Percentiles rank a stretch among this genome's conserved stretches.
These are phyloP conservation scores for Oldenlandia corymbosa DNA, from an alignment of 257 asterid species.

Conservation along the genomic window DNA sequence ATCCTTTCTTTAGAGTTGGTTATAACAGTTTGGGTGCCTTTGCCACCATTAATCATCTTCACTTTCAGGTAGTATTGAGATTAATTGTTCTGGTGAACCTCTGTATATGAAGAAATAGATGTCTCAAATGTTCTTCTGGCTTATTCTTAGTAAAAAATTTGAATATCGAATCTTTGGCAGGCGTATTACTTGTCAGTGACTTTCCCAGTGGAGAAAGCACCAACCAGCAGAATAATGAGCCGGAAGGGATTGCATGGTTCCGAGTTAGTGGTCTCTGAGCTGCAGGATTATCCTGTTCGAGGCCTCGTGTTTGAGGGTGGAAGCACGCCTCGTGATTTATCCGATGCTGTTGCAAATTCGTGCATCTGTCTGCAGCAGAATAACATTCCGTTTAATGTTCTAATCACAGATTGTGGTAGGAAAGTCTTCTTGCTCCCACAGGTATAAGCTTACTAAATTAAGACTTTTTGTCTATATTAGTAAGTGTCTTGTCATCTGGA, in stretches of 20 bases:
- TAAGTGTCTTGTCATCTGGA: no score
- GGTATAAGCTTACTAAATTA: slow-evolving; percentile 25
- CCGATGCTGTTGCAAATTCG: slow-evolving; percentile 49
- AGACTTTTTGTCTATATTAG: not conserved
- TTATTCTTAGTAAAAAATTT: not conserved
- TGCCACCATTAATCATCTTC: slow-evolving; percentile 81
- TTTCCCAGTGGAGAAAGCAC: slow-evolving; percentile 68
- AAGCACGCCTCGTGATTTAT: slow-evolving; percentile 27
- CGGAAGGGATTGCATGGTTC: slow-evolving; percentile 34
- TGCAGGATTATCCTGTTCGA: slow-evolving; percentile 53
- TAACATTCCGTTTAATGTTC: slow-evolving; percentile 58
- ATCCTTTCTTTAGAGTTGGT: slow-evolving; percentile 63
- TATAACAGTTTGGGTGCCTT: slow-evolving; percentile 81
- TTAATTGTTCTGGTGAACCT: no score
- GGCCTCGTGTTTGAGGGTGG: slow-evolving; percentile 69
- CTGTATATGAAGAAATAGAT: no score
- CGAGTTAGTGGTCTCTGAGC: slow-evolving; percentile 46
- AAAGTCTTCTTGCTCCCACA: slow-evolving; percentile 62
- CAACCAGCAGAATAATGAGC: slow-evolving; percentile 36
- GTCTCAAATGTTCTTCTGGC: not conserved
- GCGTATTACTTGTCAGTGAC: slow-evolving; percentile 64
- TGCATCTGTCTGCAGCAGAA: slow-evolving; percentile 54
- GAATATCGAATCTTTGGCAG: slow-evolving; percentile 22
- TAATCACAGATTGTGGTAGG: slow-evolving; percentile 54
- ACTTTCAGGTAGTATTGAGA: slow-evolving; percentile 53